Evolutionary conservation across 2,329 filamentous ascomycete species (phyloP), one percentile per base, ranked within the genome.

Genomic region (Cladophialophora yegresii): DNA sequence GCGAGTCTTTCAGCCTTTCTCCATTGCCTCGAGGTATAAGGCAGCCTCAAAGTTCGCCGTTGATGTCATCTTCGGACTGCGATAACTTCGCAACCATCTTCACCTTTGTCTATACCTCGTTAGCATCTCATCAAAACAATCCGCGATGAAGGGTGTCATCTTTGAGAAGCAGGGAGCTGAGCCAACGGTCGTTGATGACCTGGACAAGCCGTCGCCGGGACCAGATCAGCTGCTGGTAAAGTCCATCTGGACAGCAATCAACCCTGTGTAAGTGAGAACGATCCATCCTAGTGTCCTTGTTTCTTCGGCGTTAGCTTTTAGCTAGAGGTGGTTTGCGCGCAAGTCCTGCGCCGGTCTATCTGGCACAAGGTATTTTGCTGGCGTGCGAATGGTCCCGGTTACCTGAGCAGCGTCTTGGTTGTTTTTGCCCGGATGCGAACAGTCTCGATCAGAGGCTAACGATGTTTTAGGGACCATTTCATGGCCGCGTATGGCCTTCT

Each of bases 141-240:
- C 20, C 47, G 40, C 36, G 28, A 70, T 70, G 69, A 69, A 69
- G 60, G 67, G 65, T 28, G 65, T 68, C 12, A 28, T 66, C 53
- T 62, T 67, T 58, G 51, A 56, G 23, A 55, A 61, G 12, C 61
- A 51, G 28, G 67, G 67, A n/a, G 69, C 65, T 3, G 63, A 66
- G 50, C 63, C 65, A 30, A 66, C 58, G 51, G 55, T 69, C 32
- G 61, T 68, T 20, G 63, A 66, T 53, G 68, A 72, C 43, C 59
- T 75, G 36, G 57, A 70, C 10, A 64, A 67, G 30, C 74, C 74
- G 20, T 64, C 67, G 28, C 74, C 73, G 53, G 65, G 59, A 20
- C 62, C 63, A 47, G 70, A 68, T 45, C 73, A 76, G 60, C 65
- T 75, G 20, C 71, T 76, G 13, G 72, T 76, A 51, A 75, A 74